A percentile compares a stretch with the other conserved stretches of the same genome.
phyloP scores from a whole-genome alignment of 192 early-diverging fungal genomes.

The Thamnidium elegans region DNA sequence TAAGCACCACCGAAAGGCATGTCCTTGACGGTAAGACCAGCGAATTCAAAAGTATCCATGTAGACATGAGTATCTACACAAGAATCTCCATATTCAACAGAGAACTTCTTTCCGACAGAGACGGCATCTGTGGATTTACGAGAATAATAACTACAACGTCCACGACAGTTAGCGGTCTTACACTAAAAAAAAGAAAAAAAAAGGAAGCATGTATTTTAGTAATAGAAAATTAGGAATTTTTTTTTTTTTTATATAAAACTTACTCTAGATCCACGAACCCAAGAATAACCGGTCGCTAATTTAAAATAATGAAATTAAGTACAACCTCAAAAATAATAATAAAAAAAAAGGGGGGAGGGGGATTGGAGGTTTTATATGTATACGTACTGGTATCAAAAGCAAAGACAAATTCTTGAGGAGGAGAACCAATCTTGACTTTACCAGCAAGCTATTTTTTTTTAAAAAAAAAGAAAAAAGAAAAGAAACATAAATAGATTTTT shows the following conservation, averaged over 20 bases:
- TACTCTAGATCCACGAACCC: conserved; percentile 37
- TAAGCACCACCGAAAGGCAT: conserved; percentile 39
- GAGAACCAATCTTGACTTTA: conserved; percentile 80
- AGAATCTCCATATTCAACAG: conserved; percentile 29
- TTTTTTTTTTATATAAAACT: background rate
- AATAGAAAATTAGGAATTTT: background rate
- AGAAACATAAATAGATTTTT: background rate
- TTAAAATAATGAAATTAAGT: conserved; percentile 16
- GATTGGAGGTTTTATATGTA: no score
- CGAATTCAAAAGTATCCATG: conserved; percentile 28
- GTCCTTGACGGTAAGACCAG: conserved; percentile 27
- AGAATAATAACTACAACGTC: conserved; percentile 38
- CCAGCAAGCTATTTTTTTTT: conserved; percentile 70
- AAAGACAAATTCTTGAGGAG: conserved; percentile 87
- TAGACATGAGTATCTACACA: conserved; percentile 36
- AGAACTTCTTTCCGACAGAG: conserved; percentile 30
- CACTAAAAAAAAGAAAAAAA: conserved; percentile 22
- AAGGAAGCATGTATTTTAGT: background rate
- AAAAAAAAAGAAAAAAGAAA: background rate
- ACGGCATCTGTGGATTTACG: conserved; percentile 15
- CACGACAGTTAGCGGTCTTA: conserved; percentile 29
- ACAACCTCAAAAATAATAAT: conserved; percentile 3
- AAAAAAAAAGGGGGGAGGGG: background rate
- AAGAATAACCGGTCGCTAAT: conserved; percentile 34
- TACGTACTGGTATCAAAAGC: conserved; percentile 77